phyloP scores from a whole-genome alignment of 257 asterid genomes.

The Fraxinus quadrangulata region DNA sequence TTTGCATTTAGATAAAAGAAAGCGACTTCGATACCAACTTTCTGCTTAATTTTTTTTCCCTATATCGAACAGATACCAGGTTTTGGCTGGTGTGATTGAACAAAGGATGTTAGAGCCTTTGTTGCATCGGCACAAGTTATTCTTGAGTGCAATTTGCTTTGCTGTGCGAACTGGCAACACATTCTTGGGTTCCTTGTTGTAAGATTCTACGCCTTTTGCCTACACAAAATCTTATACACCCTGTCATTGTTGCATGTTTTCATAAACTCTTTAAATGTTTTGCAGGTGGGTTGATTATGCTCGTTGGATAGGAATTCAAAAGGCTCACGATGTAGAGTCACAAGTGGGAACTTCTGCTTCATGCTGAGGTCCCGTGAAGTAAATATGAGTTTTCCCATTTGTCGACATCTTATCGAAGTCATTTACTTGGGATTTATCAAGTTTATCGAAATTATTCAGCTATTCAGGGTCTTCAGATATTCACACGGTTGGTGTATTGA shows the following conservation, averaged over 20 bases:
- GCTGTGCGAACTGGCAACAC: slow-evolving; percentile 19
- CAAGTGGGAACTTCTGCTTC: no score
- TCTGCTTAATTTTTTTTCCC: neutral
- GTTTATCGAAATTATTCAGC: no score
- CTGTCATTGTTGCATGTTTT: no score
- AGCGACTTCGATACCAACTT: no score
- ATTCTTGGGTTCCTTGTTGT: slow-evolving; percentile 7
- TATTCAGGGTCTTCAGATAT: no score
- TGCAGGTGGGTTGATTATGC: slow-evolving; percentile 1
- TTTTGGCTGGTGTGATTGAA: slow-evolving; percentile 11
- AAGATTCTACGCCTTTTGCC: neutral
- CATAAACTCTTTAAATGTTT: neutral
- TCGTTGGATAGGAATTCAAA: neutral
- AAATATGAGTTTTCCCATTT: neutral
- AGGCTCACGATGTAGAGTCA: neutral
- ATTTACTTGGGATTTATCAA: no score
- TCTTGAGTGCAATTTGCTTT: slow-evolving; percentile 10
- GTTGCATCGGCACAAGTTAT: slow-evolving; percentile 6
- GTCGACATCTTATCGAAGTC: neutral
- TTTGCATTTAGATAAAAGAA: no score
- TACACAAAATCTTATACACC: no score
- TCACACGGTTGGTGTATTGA: no score
- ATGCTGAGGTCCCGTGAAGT: neutral
- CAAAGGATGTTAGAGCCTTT: slow-evolving; percentile 12
- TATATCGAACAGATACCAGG: slow-evolving; percentile 2